Base-by-base conservation (phyloP, 208 protist genomes). In the Angomonas ambiguus region DNA sequence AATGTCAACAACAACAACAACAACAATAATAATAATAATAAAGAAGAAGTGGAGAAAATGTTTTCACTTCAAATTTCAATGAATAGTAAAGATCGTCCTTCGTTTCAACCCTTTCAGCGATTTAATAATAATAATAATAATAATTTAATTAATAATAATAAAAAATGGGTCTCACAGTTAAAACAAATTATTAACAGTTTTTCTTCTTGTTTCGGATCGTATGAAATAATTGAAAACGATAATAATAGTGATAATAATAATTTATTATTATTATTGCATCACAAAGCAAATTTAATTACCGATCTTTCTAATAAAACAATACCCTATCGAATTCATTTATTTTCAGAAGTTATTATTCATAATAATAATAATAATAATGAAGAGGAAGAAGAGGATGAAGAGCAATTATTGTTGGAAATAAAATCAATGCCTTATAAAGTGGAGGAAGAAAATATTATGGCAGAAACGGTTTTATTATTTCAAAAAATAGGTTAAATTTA, bases 71-170 rank as follows among this genome's bases (percentile, higher is more conserved):
- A 45, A 16, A n/a, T 45, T n/a, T 45, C 38, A 16, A 45, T 45
- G 38, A 16, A 45, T n/a, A 16, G 38, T n/a, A 16, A 45, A 8
- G 38, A 45, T 16, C 38, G 38, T n/a, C 38, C 38, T 16, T n/a
- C n/a, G n/a, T n/a, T n/a, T n/a, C n/a, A n/a, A n/a, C n/a, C n/a
- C n/a, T n/a, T n/a, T n/a, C n/a, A n/a, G n/a, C 38, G 16, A 45
- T n/a, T 45, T 45, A 45, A 45, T 45, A n/a, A n/a, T 45, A 45
- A 45, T 45, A 45, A 45, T 45, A 45, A 45, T 45, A 45, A 45
- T 45, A 45, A 45, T 45, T 45, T 45, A 45, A 45, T n/a, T 45
- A 45, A 45, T 45, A 45, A 45, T 45, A 45, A n/a, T n/a, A n/a
- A n/a, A n/a, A n/a, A n/a, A n/a, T n/a, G n/a, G n/a, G n/a, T n/a